Evolutionary conservation across 257 asterid genomes (phyloP), one percentile per base, ranked within the genome.

Genomic region (Gentiana macrophylla): DNA sequence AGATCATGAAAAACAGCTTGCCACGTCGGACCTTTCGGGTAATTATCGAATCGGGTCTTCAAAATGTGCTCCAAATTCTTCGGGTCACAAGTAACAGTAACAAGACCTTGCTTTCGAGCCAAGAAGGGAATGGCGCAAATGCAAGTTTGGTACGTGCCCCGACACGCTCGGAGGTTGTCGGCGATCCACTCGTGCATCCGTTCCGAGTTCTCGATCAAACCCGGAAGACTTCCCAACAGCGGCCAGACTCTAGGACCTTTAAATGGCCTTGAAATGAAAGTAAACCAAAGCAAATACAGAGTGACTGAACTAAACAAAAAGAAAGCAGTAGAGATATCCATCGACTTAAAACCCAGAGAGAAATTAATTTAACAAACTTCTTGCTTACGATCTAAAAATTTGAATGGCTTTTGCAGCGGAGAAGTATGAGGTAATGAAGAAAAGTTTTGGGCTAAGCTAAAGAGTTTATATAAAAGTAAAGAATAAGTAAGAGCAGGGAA

Each of bases 1-100:
- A 90, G 70, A 35, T 90, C 97, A 6, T 90, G 96, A 62, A 90
- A 90, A 52, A 84, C 97, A 4, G 94, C 89, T 65, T 84, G 94
- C 97, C 97, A 90, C 2, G 89, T 90, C 3, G 97, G 97, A 24
- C 96, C 97, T 60, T 90, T 90, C 0, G 97, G 97, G 49, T 90
- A 90, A 48, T 90, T 90, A 46, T 90, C 96, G 63, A 90, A 90
- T 46, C 97, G 84, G 63, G 86, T 84, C 67, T 79, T 86, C 67
- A 90, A 38, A 5, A 90, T 90, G 56, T 90, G 97, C 79, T 90
- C 97, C 62, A 89, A 45, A 36, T 89, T 89, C 77, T 80, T 86
- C 34, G 96, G 96, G 69, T 89, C 95, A 32, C 95, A 89, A 3
- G 96, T 89, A 61, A 89, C 94, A 0, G 96, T 89, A 35, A 86